These are phyloP conservation scores for Craterostigma plantagineum DNA, from an alignment of 257 asterid species.

Conservation along the genomic window DNA sequence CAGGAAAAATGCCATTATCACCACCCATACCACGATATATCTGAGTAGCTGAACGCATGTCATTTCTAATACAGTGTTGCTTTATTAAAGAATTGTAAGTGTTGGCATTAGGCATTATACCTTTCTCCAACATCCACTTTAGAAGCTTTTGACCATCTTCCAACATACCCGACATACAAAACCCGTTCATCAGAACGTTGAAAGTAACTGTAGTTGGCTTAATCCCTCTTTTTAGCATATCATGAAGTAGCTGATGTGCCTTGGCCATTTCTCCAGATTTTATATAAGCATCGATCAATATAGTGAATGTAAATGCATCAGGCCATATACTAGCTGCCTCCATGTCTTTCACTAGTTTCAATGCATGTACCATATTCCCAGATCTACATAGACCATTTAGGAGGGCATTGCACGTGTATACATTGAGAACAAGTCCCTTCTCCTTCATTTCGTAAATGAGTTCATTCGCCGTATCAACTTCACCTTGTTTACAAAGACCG, in stretches of 20 bases:
- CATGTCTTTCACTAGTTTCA: conserved; percentile 57
- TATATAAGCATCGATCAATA: conserved; percentile 79
- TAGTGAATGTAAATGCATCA: conserved; percentile 69
- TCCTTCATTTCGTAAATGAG: conserved; percentile 62
- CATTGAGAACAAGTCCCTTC: conserved; percentile 60
- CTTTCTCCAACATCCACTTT: conserved; percentile 77
- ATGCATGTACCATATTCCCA: conserved; percentile 51
- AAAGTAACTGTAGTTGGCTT: conserved; percentile 79
- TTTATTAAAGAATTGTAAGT: conserved; percentile 72
- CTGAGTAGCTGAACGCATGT: conserved; percentile 43
- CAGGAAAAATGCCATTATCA: conserved; percentile 44
- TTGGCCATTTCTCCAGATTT: conserved; percentile 51
- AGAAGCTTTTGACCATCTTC: conserved; percentile 72
- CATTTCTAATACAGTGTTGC: conserved; percentile 55
- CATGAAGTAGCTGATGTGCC: conserved; percentile 67
- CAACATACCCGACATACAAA: conserved; percentile 59
- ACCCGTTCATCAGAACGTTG: conserved; percentile 80
- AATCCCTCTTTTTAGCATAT: conserved; percentile 57
- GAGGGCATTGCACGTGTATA: conserved; percentile 62
- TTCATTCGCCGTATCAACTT: conserved; percentile 62
- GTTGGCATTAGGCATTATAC: conserved; percentile 61
- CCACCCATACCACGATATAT: conserved; percentile 52
- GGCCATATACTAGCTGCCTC: conserved; percentile 50
- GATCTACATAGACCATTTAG: conserved; percentile 77
- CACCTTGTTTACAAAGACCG: conserved; percentile 88